Percentiles rank a stretch among this genome's conserved stretches.
phyloP scores from a whole-genome alignment of 805 yeast species.

The Saccharomycopsis fermentans region DNA sequence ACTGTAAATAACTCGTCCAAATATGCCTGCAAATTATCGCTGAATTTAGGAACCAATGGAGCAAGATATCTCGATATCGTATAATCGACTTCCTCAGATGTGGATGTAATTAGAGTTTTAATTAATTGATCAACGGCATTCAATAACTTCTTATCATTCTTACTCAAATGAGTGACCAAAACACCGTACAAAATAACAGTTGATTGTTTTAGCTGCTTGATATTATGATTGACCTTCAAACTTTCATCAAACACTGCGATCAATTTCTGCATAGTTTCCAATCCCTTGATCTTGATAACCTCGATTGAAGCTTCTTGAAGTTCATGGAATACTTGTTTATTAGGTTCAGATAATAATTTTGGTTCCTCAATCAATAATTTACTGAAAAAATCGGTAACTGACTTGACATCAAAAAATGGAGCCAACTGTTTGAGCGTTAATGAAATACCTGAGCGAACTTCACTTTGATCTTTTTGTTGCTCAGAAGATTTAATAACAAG shows the following conservation, averaged over 20 bases:
- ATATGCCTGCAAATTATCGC: constrained; percentile 39
- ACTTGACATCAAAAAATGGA: constrained; percentile 28
- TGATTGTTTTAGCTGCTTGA: constrained; percentile 63
- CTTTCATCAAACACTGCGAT: constrained; percentile 74
- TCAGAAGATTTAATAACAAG: constrained; percentile 52
- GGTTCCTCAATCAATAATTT: constrained; percentile 44
- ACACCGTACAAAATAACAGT: constrained; percentile 85
- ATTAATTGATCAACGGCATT: constrained; percentile 60
- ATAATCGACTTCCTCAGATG: constrained; percentile 81
- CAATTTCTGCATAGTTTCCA: constrained; percentile 54
- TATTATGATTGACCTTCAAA: constrained; percentile 37
- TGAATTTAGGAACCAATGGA: constrained; percentile 60
- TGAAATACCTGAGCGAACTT: constrained; percentile 74
- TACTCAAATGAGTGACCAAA: constrained; percentile 71
- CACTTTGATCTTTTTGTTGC: constrained; percentile 71
- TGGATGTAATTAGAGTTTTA: constrained; percentile 60
- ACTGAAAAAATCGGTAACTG: constrained; percentile 45
- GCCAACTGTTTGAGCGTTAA: constrained; percentile 51
- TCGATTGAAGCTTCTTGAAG: constrained; percentile 83
- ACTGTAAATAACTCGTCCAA: constrained; percentile 50
- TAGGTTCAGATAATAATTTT: constrained; percentile 66
- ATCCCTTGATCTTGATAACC: constrained; percentile 59
- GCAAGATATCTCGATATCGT: constrained; percentile 83
- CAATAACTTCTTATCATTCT: constrained; percentile 53
- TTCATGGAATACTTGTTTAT: constrained; percentile 64